Base-by-base conservation (phyloP, 129 eudicot species). In the Erigeron canadensis region DNA sequence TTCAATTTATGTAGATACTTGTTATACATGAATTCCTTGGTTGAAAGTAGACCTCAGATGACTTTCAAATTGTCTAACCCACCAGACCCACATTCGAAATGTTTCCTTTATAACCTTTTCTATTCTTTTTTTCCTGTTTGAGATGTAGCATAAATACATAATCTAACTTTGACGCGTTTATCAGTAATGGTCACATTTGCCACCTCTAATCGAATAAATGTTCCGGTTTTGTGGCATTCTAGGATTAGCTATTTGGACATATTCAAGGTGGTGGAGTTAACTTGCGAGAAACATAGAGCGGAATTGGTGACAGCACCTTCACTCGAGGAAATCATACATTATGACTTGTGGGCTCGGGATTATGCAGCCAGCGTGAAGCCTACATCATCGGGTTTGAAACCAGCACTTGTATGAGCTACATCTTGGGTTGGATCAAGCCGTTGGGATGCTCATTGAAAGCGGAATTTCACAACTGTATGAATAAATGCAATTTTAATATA, bases 231-330 rank as follows among this genome's bases (percentile, higher is more conserved):
- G 38, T 34, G 78, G 21, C 65, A 75, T 72, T 86, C 38, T 89
- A 91, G 97, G 83, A 91, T 91, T 7, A 77, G 96, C 78, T 91
- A 95, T 81, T 82, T 95, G 71, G 99, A 95, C 76, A 95, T 95
- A 51, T 95, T 95, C 71, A 95, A 90, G 80, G 84, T 90, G 41
- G 99, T 95, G 81, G 99, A 95, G 87, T 81, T 90, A 56, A 95
- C 99, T 16, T 87, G 92, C 44, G 88, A 84, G 47, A 95, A 90
- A 80, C 99, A 95, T 76, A 89, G 61, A 80, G 77, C 67, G 1
- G 93, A 90, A 65, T 67, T 90, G 79, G 94, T 94, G 61, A 12
- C 75, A 6, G 84, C 80, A 1, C 94, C 93, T 51, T 84, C 96
- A 15, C 94, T 87, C 1, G 96, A 90, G 74, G 94, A 87, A 75